These are phyloP conservation scores for Amylocystis lapponica DNA, from an alignment of 768 basidiomycete genomes.

Conservation along the genomic window DNA sequence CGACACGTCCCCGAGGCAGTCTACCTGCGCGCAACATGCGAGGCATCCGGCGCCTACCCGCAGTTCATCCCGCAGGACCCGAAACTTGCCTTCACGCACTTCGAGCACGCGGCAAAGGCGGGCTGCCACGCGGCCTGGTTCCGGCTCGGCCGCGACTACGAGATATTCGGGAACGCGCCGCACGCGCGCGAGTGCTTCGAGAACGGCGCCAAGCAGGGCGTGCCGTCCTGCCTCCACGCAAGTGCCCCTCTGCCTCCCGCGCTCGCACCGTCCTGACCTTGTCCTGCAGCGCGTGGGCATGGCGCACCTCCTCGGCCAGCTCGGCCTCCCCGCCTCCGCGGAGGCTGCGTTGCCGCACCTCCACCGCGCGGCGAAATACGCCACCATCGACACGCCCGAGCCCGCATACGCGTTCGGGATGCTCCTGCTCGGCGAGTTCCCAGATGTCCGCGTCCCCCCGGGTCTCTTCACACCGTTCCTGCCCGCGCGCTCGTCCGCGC, in stretches of 20 bases:
- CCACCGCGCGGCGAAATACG: constrained; percentile 67
- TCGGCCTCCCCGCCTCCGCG: constrained; percentile 51
- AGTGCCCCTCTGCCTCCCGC: constrained; percentile 7
- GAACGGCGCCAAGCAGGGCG: constrained; percentile 66
- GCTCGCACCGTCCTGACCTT: constrained; percentile 6
- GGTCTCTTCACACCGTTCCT: constrained; percentile 50
- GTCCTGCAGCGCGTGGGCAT: constrained; percentile 79
- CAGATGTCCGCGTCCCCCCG: constrained; percentile 49
- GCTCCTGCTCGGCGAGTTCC: constrained; percentile 78
- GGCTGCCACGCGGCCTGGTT: constrained; percentile 88
- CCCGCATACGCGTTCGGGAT: constrained; percentile 89
- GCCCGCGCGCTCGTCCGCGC: constrained; percentile 40
- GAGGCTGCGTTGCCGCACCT: constrained; percentile 65
- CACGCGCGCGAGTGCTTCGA: constrained; percentile 86
- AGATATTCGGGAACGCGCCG: constrained; percentile 69
- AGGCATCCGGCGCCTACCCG: constrained; percentile 66
- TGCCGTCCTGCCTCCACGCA: constrained; percentile 77
- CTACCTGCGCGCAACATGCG: constrained; percentile 72
- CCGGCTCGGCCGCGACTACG: constrained; percentile 85
- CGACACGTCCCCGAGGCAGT: constrained; percentile 61
- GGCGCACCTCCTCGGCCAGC: constrained; percentile 87
- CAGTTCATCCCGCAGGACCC: constrained; percentile 61
- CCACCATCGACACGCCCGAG: constrained; percentile 74
- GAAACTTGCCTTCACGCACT: constrained; percentile 82
- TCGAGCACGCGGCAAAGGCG: constrained; percentile 73